These are phyloP conservation scores for Exophiala bonariae DNA, from an alignment of 2,329 filamentous ascomycete species.

Conservation along the genomic window DNA sequence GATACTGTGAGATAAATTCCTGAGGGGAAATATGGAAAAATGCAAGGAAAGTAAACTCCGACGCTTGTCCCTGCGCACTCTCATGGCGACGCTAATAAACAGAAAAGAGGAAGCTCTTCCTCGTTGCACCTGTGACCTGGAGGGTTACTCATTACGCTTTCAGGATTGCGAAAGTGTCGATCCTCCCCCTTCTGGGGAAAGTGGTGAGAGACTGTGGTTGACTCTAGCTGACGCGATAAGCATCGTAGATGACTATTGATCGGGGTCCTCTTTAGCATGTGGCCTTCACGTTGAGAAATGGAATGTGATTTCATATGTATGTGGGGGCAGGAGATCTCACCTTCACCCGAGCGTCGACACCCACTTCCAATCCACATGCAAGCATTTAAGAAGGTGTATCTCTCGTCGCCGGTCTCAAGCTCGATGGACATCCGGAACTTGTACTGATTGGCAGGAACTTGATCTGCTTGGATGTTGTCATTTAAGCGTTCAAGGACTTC, in stretches of 20 bases:
- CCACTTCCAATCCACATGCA: conserved; percentile 53
- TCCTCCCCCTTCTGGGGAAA: too few species aligned
- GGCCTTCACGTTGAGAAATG: background rate
- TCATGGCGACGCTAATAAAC: background rate
- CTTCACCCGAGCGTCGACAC: conserved; percentile 47
- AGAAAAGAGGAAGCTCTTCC: background rate
- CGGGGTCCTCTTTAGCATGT: too few species aligned
- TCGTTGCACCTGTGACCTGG: too few species aligned
- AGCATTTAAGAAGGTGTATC: conserved; percentile 51
- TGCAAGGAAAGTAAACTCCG: too few species aligned
- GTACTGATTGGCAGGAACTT: conserved; percentile 49
- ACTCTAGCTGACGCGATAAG: conserved; percentile 26
- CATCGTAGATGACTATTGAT: conserved; percentile 29
- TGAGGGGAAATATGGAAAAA: too few species aligned
- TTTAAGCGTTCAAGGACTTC: conserved; percentile 49
- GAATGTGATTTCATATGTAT: too few species aligned
- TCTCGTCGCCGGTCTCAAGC: conserved; percentile 52
- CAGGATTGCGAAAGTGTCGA: too few species aligned
- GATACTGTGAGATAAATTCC: too few species aligned
- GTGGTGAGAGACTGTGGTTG: too few species aligned
- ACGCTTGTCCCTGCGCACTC: background rate
- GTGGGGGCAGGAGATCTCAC: conserved; percentile 30
- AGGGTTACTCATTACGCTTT: too few species aligned
- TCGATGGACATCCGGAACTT: conserved; percentile 49
- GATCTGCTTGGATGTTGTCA: conserved; percentile 45